Conservation (phyloP, 2,329 filamentous ascomycete species). For the Botrytis squamosa region DNA sequence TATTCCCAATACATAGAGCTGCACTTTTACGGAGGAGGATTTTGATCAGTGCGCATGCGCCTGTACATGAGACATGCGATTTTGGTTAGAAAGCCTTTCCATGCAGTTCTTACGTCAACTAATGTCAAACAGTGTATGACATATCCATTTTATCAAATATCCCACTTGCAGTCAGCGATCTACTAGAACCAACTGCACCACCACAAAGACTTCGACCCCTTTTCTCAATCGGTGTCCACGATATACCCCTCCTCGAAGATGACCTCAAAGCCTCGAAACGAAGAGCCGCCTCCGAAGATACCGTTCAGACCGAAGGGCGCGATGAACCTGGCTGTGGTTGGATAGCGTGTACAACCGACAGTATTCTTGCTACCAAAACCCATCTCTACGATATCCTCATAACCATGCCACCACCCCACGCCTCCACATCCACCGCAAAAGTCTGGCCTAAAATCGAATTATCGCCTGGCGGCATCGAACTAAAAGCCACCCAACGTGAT, state of each 20-base stretch:
- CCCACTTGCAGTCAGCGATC: constrained; percentile 68
- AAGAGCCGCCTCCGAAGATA: constrained; percentile 36
- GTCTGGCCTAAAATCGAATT: constrained; percentile 76
- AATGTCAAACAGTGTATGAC: constrained; percentile 70
- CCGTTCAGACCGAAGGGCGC: constrained; percentile 39
- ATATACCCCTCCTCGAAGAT: constrained; percentile 75
- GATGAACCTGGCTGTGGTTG: constrained; percentile 64
- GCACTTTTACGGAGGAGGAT: constrained; percentile 85
- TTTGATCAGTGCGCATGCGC: constrained; percentile 79
- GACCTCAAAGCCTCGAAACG: constrained; percentile 51
- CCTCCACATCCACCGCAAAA: constrained; percentile 56
- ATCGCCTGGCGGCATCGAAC: constrained; percentile 54
- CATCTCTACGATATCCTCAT: constrained; percentile 88
- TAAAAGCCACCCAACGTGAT: constrained; percentile 90
- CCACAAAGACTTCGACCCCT: constrained; percentile 72
- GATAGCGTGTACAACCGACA: constrained; percentile 95
- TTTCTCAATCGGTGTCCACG: constrained; percentile 92
- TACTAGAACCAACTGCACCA: constrained; percentile 62
- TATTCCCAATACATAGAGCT: constrained; percentile 88
- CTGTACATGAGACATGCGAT: constrained; percentile 82
- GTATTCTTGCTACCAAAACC: constrained; percentile 82
- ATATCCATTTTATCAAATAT: constrained; percentile 91
- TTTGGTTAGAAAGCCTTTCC: constrained; percentile 61
- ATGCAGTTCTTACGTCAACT: constrained; percentile 19
- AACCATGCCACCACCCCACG: constrained; percentile 67